Conservation (phyloP, 225 moss, liverwort and hornwort genomes). For the Climacium dendroides region DNA sequence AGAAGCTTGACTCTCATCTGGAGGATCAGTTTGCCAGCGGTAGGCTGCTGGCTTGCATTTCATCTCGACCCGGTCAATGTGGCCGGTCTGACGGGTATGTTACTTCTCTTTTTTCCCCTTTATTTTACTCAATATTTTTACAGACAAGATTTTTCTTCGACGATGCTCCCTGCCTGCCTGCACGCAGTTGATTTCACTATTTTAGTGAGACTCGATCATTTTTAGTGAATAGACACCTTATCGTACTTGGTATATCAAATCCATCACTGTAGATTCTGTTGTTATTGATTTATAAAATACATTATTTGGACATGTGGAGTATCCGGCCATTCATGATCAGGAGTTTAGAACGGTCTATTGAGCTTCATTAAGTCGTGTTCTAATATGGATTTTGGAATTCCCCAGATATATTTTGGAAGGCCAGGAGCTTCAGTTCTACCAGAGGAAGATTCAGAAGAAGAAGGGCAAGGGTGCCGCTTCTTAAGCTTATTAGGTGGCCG, state of each 20-base stretch:
- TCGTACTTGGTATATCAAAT: background rate
- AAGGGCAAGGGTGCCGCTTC: conserved; percentile 73
- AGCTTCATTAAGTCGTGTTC: background rate
- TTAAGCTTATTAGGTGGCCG: conserved; percentile 6
- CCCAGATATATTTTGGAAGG: conserved; percentile 77
- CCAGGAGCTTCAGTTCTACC: conserved; percentile 79
- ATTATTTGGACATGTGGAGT: background rate
- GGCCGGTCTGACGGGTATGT: conserved; percentile 65
- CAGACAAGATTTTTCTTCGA: background rate
- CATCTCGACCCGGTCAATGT: conserved; percentile 87
- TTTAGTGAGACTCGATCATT: background rate
- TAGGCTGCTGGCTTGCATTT: conserved; percentile 37
- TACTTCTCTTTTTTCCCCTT: background rate
- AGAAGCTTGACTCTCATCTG: conserved; percentile 70
- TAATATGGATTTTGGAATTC: background rate
- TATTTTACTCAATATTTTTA: background rate
- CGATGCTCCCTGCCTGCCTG: background rate
- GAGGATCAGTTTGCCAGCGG: conserved; percentile 87
- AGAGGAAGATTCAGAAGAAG: conserved; percentile 92
- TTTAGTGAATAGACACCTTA: background rate
- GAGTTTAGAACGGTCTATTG: background rate
- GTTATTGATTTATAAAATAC: background rate
- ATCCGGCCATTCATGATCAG: background rate
- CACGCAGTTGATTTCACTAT: background rate
- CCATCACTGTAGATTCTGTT: background rate